Base-by-base conservation (phyloP, 2,329 filamentous ascomycete genomes). In the Lecanicillium sp. region DNA sequence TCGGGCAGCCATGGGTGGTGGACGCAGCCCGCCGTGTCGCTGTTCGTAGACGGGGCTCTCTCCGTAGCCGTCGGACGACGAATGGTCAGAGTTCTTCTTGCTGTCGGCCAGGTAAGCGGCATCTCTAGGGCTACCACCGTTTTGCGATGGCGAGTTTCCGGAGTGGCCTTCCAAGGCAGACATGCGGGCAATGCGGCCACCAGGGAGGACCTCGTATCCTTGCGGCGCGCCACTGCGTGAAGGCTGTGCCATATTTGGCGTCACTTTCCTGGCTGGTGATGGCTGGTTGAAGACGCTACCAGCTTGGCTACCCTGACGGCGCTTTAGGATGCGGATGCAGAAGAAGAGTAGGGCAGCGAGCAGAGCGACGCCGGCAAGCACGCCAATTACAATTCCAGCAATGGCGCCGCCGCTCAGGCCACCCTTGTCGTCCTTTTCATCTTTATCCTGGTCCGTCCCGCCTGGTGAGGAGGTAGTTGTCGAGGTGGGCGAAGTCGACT, bases 111-210 rank as follows among this genome's bases (percentile, higher is more conserved):
- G 22, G 22, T 25, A 25, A 25, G 22, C 22, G 7, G 22, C 22
- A 11, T 25, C n/a, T 45, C 61, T 61, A 45, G 68, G 50, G 15
- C 59, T 55, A 12, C 63, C 65, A 32, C 61, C 71, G 41, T 73
- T 72, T 22, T 68, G 68, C 3, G 69, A 70, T 1, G 78, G 71
- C 3, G 78, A 77, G 17, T 79, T 74, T 42, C 72, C 77, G 1
- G 79, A 77, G 39, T 82, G 77, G 5, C 80, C 82, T 62, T 96
- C 90, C 37, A 98, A 64, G 25, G 92, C 92, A 29, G 90, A 89
- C 92, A 98, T 97, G 40, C 92, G 81, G 29, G 92, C 87, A 43
- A 98, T 92, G 45, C 92, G 82, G 20, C 87, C 88, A 31, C 88
- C 89, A 5, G 88, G 86, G 10, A 94, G 71, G 13, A 88, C 75